phyloP scores from a whole-genome alignment of 768 basidiomycete species.

The Harrya chromipes region DNA sequence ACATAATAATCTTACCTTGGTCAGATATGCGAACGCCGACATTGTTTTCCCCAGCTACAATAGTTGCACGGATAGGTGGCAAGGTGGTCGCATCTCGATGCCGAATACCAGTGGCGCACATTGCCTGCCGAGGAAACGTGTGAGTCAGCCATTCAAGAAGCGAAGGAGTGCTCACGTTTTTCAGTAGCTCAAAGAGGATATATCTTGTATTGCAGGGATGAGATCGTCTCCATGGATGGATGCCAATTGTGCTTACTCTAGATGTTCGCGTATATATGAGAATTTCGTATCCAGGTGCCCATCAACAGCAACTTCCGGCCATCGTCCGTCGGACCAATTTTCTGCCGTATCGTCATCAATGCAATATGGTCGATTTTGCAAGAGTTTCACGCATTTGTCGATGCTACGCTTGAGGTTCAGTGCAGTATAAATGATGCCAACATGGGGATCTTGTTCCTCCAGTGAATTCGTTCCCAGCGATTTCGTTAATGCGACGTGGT shows the following conservation, averaged over 20 bases:
- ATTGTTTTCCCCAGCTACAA: constrained; percentile 70
- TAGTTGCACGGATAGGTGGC: constrained; percentile 71
- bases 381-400: constrained; percentile 58
- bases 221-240: background rate
- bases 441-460: constrained; percentile 53
- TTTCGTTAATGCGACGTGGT: constrained; percentile 80
- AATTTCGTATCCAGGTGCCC: constrained; percentile 71
- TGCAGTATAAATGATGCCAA: constrained; percentile 82
- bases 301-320: constrained; percentile 69
- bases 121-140: constrained; percentile 45
- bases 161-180: constrained; percentile 59
- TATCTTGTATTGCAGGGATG: constrained; percentile 51
- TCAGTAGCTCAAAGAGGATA: constrained; percentile 85
- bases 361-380: constrained; percentile 47
- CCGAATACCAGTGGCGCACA: constrained; percentile 60
- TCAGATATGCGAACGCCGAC: constrained; percentile 88
- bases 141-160: background rate
- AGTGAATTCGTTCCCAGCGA: constrained; percentile 38
- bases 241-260: constrained; percentile 54
- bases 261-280: constrained; percentile 82
- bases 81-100: constrained; percentile 42
- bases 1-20: constrained; percentile 52
- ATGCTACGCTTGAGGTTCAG: constrained; percentile 69
- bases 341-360: constrained; percentile 38
- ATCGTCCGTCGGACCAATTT: constrained; percentile 31